Evolutionary conservation across 2,329 filamentous ascomycete genomes (phyloP).

Genomic region (Penicillium sp.): DNA sequence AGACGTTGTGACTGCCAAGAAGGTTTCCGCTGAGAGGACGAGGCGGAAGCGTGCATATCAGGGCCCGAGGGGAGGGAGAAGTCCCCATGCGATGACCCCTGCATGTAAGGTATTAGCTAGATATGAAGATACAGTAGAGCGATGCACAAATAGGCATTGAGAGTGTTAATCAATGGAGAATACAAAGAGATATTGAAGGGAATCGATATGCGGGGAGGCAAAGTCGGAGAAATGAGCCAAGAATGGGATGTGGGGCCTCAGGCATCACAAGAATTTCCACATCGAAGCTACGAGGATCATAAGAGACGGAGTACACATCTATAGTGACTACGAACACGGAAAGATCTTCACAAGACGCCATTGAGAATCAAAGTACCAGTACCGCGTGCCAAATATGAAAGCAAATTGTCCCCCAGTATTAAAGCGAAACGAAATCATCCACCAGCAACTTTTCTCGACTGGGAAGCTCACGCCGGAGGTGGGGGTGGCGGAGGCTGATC

Average conservation of each 20-base stretch:
- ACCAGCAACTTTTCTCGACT: not conserved
- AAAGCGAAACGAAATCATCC: not conserved
- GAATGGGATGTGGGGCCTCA: conserved; percentile 11
- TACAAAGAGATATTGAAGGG: not conserved
- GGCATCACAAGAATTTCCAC: not conserved
- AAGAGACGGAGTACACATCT: not conserved
- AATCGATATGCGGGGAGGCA: conserved; percentile 14
- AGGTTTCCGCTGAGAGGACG: conserved; percentile 23
- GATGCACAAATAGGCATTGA: not conserved
- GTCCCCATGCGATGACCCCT: conserved; percentile 17
- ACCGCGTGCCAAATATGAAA: not conserved
- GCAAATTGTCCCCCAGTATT: not conserved
- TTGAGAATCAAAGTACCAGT: not conserved
- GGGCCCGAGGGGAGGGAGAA: conserved; percentile 23
- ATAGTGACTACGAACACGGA: not conserved
- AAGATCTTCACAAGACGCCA: not conserved
- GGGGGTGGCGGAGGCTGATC: conserved; percentile 60
- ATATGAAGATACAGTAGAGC: not conserved
- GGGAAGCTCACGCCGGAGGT: conserved; percentile 40
- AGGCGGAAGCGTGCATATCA: conserved; percentile 26
- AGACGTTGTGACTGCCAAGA: conserved; percentile 24
- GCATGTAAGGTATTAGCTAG: conserved; percentile 5
- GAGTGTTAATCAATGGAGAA: not conserved
- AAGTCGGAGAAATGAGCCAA: conserved; percentile 11
- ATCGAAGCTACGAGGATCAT: not conserved